These are phyloP conservation scores for Sphaerosporella brunnea DNA, from an alignment of 495 filamentous ascomycete species.

Conservation along the genomic window DNA sequence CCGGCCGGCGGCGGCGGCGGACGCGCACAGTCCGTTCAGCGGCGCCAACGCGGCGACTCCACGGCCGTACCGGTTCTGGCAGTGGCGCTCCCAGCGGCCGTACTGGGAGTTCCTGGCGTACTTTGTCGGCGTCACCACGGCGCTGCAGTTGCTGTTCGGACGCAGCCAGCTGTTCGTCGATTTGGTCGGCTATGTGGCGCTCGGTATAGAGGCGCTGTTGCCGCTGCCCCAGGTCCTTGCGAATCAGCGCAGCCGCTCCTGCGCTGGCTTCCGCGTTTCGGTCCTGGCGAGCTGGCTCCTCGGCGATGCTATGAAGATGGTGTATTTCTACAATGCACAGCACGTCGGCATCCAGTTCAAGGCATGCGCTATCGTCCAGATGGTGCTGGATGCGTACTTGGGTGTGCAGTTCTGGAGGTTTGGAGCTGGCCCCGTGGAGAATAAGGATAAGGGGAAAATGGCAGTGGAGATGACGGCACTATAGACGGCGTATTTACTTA, in stretches of 20 bases:
- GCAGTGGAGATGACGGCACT: background rate
- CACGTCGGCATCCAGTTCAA: slow-evolving; percentile 81
- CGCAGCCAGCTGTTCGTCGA: slow-evolving; percentile 50
- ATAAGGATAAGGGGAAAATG: slow-evolving; percentile 2
- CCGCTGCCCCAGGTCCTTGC: slow-evolving; percentile 76
- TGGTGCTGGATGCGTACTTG: slow-evolving; percentile 61
- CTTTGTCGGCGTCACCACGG: slow-evolving; percentile 45
- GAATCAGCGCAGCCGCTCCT: slow-evolving; percentile 61
- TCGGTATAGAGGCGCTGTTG: slow-evolving; percentile 74
- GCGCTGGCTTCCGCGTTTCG: slow-evolving; percentile 74
- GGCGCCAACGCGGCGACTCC: slow-evolving; percentile 22
- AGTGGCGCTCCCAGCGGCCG: slow-evolving; percentile 69
- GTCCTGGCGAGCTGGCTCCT: slow-evolving; percentile 76
- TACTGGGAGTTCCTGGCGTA: slow-evolving; percentile 79
- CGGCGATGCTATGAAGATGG: slow-evolving; percentile 90
- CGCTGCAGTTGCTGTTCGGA: slow-evolving; percentile 55
- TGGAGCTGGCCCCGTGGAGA: slow-evolving; percentile 34
- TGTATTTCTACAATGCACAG: slow-evolving; percentile 66
- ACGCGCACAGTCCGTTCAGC: slow-evolving; percentile 27
- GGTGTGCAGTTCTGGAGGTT: slow-evolving; percentile 77
- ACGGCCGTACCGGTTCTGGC: slow-evolving; percentile 85
- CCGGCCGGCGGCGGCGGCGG: slow-evolving; percentile 46
- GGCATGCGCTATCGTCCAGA: slow-evolving; percentile 82
- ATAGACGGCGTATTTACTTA: too few species aligned
- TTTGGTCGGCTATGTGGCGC: slow-evolving; percentile 62